Evolutionary conservation across 2,329 filamentous ascomycete genomes (phyloP).

Genomic region (Penicillium sp.): DNA sequence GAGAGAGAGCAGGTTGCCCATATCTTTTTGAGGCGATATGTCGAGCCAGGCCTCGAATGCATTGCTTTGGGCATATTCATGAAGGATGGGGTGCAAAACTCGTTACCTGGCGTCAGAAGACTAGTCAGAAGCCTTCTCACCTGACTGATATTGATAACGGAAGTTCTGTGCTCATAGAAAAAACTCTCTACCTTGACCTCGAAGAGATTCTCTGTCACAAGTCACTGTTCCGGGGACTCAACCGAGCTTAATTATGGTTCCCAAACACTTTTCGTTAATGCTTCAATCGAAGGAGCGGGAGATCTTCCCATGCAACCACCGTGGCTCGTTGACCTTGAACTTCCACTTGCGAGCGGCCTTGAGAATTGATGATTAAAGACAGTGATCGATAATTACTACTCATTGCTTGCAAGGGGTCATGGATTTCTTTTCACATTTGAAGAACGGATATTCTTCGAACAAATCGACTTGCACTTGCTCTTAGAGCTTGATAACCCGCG

Average conservation of each 20-base stretch:
- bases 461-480: too few species aligned
- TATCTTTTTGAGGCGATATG: constrained; percentile 18
- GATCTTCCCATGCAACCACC: constrained; percentile 45
- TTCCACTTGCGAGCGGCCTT: constrained; percentile 27
- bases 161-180: constrained; percentile 37
- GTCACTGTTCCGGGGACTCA: constrained; percentile 39
- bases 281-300: constrained; percentile 51
- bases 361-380: not conserved
- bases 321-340: constrained; percentile 56
- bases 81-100: constrained; percentile 60
- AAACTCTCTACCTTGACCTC: constrained; percentile 9
- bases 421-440: too few species aligned
- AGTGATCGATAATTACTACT: not conserved
- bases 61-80: constrained; percentile 46
- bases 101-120: constrained; percentile 51
- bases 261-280: constrained; percentile 63
- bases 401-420: too few species aligned
- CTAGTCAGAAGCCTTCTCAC: constrained; percentile 41
- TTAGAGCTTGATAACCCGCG: too few species aligned
- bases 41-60: constrained; percentile 34
- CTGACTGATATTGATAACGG: constrained; percentile 50
- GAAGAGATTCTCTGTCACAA: constrained; percentile 36
- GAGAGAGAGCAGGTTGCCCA: constrained; percentile 34
- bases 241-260: constrained; percentile 37
- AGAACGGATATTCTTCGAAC: too few species aligned